A percentile compares a stretch with the other conserved stretches of the same genome.
Conservation (phyloP, 306 rosid species). For the Senna siamea region DNA sequence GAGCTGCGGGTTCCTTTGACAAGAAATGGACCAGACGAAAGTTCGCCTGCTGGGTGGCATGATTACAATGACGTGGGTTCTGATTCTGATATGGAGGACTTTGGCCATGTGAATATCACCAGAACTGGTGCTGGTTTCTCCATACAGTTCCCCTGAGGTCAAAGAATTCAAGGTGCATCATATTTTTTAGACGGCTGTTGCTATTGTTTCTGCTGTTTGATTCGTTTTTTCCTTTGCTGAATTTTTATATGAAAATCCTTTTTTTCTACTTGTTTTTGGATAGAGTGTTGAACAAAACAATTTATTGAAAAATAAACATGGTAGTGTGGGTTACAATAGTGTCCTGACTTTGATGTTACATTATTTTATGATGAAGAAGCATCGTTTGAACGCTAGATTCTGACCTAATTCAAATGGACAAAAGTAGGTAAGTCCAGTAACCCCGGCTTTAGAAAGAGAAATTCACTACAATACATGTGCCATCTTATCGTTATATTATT, state of each 20-base stretch:
- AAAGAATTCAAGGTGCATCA: conserved; percentile 42
- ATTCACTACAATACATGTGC: no score
- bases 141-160: conserved; percentile 65
- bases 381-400: neutral
- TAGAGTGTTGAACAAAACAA: conserved; percentile 19
- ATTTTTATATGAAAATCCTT: neutral
- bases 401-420: neutral
- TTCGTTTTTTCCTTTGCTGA: conserved; percentile 29
- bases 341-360: no score
- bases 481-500: no score
- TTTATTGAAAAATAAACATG: conserved; percentile 19
- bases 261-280: neutral
- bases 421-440: neutral
- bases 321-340: neutral
- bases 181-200: conserved; percentile 26
- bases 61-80: conserved; percentile 54
- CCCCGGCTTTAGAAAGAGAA: neutral
- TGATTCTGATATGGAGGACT: conserved; percentile 85
- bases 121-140: conserved; percentile 65
- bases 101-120: conserved; percentile 56
- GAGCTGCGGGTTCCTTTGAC: conserved; percentile 61
- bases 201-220: conserved; percentile 2
- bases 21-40: conserved; percentile 47
- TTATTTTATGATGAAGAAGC: neutral
- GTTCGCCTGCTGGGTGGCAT: conserved; percentile 54